Base-by-base conservation (phyloP, 2,329 filamentous ascomycete species). In the Apiospora rasikravindrae region DNA sequence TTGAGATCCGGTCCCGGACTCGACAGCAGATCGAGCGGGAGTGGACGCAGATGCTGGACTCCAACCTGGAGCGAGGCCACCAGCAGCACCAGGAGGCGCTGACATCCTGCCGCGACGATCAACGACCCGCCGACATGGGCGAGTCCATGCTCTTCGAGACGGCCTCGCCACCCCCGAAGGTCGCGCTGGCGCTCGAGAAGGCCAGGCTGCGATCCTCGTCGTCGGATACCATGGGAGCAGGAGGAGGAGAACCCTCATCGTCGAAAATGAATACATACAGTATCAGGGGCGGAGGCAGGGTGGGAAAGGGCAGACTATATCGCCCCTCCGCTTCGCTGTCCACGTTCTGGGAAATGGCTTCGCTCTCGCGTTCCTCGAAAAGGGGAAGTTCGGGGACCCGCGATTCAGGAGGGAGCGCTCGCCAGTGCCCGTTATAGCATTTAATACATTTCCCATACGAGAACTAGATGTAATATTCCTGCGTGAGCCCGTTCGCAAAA, bases 1-100 rank as follows among this genome's bases (percentile, higher is more conserved):
- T 49, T 4, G 67, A 69, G 16, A n/a, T 44, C 13, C 67, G 26
- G 44, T 49, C 67, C 44, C 67, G 26, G 19, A 37, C 33, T 10
- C 16, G 26, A 10, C 24, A 49, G 44, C 67, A 69, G 44, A 69
- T 69, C 26, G 67, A 69, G 44, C 44, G n/a, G 67, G 67, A 69
- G 47, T 69, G 67, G 67, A 33, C 44, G 26, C 44, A 49, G 26
- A 69, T 49, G 67, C 67, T 69, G 16, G 67, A 69, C 33, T 49
- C n/a, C 67, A 69, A 64, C 57, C 22, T 64, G 19, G 57, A 64
- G 57, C 33, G 57, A 19, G 57, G 57, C 33, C 57, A 64, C 19
- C 19, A 22, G 33, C n/a, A 64, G 29, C 33, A 64, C 33, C 40
- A 64, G 57, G 33, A 64, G 11, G 57, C 57, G 22, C 57, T 64